phyloP scores from a whole-genome alignment of 164 flowering plant species.

The Magnolia kwangsiensis region DNA sequence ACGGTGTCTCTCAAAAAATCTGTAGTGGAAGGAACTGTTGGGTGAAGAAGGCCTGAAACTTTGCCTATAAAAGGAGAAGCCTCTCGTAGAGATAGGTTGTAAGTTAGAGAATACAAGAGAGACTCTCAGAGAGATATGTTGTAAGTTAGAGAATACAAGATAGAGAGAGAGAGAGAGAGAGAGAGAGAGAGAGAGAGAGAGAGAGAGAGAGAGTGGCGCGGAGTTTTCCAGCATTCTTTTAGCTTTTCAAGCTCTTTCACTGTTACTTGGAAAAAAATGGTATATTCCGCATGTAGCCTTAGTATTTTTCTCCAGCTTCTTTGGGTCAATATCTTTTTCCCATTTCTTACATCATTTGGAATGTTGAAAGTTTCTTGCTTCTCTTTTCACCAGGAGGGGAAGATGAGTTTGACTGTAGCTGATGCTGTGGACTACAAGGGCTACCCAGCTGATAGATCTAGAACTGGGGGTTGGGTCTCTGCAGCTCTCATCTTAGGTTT shows the following conservation, averaged over 20 bases:
- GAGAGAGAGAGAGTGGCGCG: not conserved
- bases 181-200: not conserved
- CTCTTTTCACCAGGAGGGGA: conserved; percentile 29
- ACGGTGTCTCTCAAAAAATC: conserved; percentile 22
- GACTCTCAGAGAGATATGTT: conserved; percentile 12
- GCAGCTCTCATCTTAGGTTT: conserved; percentile 79
- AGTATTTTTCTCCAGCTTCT: conserved; percentile 9
- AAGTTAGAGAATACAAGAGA: conserved; percentile 19
- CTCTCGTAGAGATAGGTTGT: conserved; percentile 16
- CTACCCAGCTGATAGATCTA: conserved; percentile 67
- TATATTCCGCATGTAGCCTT: conserved; percentile 12
- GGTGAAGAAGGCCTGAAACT: conserved; percentile 8
- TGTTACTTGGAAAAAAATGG: conserved; percentile 23
- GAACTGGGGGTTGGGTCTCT: conserved; percentile 85
- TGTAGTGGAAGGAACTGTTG: conserved; percentile 34
- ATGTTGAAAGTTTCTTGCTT: not conserved
- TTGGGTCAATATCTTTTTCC: conserved; percentile 13
- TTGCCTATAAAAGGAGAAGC: conserved; percentile 41
- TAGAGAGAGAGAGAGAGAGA: conserved; percentile 1
- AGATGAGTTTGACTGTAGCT: conserved; percentile 48
- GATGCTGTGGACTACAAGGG: conserved; percentile 74
- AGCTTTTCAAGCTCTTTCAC: conserved; percentile 16
- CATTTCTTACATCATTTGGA: not conserved
- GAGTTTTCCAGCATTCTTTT: conserved; percentile 11
- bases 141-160: conserved; percentile 14